Base-by-base conservation (phyloP, 495 filamentous ascomycete species). In the Daldinia loculata region DNA sequence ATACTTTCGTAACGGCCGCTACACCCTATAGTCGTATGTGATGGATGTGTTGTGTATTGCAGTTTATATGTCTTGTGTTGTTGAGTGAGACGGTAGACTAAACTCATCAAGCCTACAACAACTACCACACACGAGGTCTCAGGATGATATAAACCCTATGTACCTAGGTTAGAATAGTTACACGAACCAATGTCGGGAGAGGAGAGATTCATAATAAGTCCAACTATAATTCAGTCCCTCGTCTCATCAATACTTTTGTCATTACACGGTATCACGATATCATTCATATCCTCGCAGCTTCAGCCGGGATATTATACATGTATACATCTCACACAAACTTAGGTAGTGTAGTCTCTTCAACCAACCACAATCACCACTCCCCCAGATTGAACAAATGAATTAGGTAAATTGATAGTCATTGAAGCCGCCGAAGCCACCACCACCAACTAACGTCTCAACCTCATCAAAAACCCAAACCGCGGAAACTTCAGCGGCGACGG, bases 11-110 rank as follows among this genome's bases (percentile, higher is more conserved):
- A 29, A 29, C 5, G 27, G 5, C 29, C 0, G 29, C 29, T 30
- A 8, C 29, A 8, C 29, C 29, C 27, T 83, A 76, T 84, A 80
- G 82, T 81, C 80, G 81, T 81, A 84, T 69, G 73, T 77, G 75
- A n/a, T 24, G 66, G 55, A 24, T 0, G 3, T 0, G 6, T 19
- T 9, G 34, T 1, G n/a, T 45, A 22, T 45, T 3, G 8, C n/a
- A 2, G 4, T 1, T 45, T 48, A 24, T 48, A 48, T 48, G 0
- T 17, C 4, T 26, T 26, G 24, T 6, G 3, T 48, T 1, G 7
- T 19, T 11, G 4, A 22, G 3, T 24, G 14, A 48, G 43, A 22
- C 19, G 19, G 9, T 9, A 48, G 43, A 48, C 43, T 19, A 48
- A 19, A 19, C 11, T 19, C 7, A 48, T 3, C 43, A 0, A 2